Evolutionary conservation across 1,284 basidiomycete species (phyloP).

Genomic region (Chiua sp.): DNA sequence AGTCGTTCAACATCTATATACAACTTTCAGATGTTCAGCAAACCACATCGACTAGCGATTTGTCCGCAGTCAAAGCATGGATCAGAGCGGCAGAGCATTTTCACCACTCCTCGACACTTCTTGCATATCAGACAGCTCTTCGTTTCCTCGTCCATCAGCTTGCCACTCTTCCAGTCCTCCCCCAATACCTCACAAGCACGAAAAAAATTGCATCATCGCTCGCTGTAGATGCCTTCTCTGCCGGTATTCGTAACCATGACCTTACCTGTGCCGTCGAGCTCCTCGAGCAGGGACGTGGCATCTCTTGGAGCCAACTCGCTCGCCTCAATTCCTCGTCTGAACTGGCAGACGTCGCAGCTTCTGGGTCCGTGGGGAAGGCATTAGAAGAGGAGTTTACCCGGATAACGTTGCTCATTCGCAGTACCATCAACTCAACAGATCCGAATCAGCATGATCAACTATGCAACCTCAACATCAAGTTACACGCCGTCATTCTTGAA

Average conservation of each 20-base stretch:
- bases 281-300: conserved; percentile 1
- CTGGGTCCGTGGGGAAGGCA: neutral
- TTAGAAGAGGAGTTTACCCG: neutral
- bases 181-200: neutral
- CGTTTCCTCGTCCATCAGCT: conserved; percentile 4
- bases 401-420: neutral
- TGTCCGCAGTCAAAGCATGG: conserved; percentile 1
- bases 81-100: neutral
- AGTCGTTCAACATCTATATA: neutral
- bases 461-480: neutral
- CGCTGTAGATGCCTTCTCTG: conserved; percentile 3
- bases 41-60: neutral
- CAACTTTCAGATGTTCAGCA: neutral
- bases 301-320: neutral
- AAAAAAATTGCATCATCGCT: conserved; percentile 7
- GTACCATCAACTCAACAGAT: neutral
- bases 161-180: conserved; percentile 2
- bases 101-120: conserved; percentile 3
- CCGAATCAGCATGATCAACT: neutral
- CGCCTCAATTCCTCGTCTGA: neutral
- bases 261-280: neutral
- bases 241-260: neutral
- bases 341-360: neutral
- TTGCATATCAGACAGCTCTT: conserved; percentile 8
- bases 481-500: neutral